These are phyloP conservation scores for Alternaria sp. DNA, from an alignment of 2,329 filamentous ascomycete species.

Conservation along the genomic window DNA sequence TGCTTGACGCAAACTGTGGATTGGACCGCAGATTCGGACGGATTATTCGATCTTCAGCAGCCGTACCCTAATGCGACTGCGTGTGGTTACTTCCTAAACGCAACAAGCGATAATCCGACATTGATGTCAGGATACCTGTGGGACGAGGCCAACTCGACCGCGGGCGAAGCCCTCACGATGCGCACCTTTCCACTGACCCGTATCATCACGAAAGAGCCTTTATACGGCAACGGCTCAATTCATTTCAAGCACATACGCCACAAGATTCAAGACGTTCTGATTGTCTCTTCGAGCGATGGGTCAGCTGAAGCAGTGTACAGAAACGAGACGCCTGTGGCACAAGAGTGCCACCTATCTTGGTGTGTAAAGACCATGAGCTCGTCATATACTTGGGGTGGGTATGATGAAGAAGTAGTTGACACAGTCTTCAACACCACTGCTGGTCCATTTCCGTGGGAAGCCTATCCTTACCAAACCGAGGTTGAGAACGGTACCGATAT, in stretches of 20 bases:
- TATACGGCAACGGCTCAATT: constrained; percentile 20
- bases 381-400: constrained; percentile 5
- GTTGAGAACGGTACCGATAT: too few relatives aligned
- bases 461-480: too few relatives aligned
- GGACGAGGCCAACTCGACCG: too few relatives aligned
- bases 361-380: constrained; percentile 39
- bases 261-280: constrained; percentile 21
- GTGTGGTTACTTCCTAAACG: too few relatives aligned
- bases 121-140: too few relatives aligned
- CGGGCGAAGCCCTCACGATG: constrained; percentile 18
- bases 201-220: background rate
- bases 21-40: too few relatives aligned
- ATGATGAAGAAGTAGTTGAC: background rate
- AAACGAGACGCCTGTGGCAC: constrained; percentile 10
- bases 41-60: too few relatives aligned
- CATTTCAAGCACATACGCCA: constrained; percentile 28
- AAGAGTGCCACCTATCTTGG: constrained; percentile 35
- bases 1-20: too few relatives aligned
- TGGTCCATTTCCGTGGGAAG: background rate
- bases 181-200: constrained; percentile 18
- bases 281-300: constrained; percentile 8
- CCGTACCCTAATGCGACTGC: too few relatives aligned
- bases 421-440: background rate
- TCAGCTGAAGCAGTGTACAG: constrained; percentile 8
- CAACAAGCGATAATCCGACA: too few relatives aligned